A percentile compares a stretch with the other conserved stretches of the same genome.
These are phyloP conservation scores for Pythium sp. DNA, from an alignment of 352 stramenopile species.

Conservation along the genomic window DNA sequence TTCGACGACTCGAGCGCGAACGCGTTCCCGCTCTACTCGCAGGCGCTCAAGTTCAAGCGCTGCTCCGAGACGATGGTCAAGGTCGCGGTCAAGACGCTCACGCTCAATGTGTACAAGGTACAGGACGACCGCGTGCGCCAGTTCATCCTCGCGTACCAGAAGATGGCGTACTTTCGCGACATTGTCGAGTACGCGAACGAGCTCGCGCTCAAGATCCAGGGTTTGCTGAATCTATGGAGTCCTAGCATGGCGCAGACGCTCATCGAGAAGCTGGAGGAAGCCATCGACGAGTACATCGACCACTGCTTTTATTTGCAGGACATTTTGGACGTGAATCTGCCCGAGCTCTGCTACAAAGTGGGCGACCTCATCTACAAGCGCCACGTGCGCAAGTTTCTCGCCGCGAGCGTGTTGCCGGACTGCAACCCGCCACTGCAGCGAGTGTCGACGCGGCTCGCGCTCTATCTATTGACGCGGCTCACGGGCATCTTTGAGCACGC, in stretches of 20 bases:
- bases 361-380: constrained; percentile 67
- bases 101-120: constrained; percentile 82
- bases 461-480: constrained; percentile 75
- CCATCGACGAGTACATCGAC: constrained; percentile 79
- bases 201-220: constrained; percentile 73
- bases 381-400: constrained; percentile 68
- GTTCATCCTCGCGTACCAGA: constrained; percentile 72
- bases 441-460: constrained; percentile 69
- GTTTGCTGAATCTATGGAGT: constrained; percentile 62
- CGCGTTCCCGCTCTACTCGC: constrained; percentile 72
- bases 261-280: constrained; percentile 77
- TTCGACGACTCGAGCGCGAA: constrained; percentile 45
- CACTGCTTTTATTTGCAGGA: constrained; percentile 87
- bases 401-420: constrained; percentile 71
- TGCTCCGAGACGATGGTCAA: constrained; percentile 85
- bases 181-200: constrained; percentile 76
- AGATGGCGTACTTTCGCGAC: constrained; percentile 79
- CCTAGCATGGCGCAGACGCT: constrained; percentile 22
- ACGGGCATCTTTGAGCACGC: constrained; percentile 76
- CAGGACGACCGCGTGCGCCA: constrained; percentile 68
- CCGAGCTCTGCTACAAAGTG: constrained; percentile 80
- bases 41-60: constrained; percentile 64
- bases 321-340: constrained; percentile 77
- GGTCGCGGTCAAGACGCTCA: constrained; percentile 84
- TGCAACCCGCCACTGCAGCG: constrained; percentile 69